A percentile compares a stretch with the other conserved stretches of the same genome.
phyloP scores from a whole-genome alignment of 441 rosid species.

The Brassica hybrid region DNA sequence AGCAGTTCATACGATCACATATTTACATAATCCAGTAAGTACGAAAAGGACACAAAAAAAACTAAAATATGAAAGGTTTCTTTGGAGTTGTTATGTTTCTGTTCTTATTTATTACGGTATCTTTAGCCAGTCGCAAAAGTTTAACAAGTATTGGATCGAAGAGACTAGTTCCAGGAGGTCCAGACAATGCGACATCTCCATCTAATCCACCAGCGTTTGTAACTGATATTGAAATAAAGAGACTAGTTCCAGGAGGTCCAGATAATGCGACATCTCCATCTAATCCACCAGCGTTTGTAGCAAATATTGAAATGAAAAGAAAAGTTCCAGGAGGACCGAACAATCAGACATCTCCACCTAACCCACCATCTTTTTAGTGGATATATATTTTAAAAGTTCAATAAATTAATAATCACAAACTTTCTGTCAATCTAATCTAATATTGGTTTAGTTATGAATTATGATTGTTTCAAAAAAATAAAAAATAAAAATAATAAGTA shows the following conservation, averaged over 20 bases:
- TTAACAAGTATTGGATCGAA: no score
- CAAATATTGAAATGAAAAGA: neutral
- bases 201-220: no score
- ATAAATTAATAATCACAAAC: neutral
- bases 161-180: no score
- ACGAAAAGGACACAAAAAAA: neutral
- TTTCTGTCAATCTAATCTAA: neutral
- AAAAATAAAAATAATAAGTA: no score
- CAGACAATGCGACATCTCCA: no score
- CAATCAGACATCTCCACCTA: neutral
- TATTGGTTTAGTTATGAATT: neutral
- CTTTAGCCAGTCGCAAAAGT: no score
- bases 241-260: no score
- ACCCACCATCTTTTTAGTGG: neutral
- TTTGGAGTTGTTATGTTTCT: no score
- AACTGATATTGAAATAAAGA: no score
- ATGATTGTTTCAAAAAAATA: neutral
- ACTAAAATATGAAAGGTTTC: slow-evolving; percentile 17
- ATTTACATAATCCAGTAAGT: neutral
- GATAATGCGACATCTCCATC: no score
- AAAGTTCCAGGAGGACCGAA: neutral
- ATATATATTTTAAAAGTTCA: neutral
- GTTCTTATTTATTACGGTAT: no score
- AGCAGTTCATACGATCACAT: neutral
- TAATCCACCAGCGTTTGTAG: no score